Evolutionary conservation across 352 stramenopile genomes (phyloP).

Genomic region (Globisporangium sylvaticum): DNA sequence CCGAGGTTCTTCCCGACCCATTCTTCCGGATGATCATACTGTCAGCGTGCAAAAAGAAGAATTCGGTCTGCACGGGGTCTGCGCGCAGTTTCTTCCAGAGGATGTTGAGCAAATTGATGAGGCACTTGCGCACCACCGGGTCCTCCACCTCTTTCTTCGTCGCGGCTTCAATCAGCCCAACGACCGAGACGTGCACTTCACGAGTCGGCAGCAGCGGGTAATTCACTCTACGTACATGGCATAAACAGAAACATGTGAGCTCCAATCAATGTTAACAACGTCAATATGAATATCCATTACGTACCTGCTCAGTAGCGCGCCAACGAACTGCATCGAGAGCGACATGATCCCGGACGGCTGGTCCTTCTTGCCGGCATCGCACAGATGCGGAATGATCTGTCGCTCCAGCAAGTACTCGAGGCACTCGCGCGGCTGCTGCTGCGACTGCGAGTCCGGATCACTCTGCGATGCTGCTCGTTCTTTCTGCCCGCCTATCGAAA

Average conservation of each 20-base stretch:
- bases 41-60: conserved; percentile 81
- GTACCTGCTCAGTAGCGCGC: conserved; percentile 58
- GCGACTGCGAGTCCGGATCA: conserved; percentile 17
- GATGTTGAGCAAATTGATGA: conserved; percentile 77
- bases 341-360: conserved; percentile 83
- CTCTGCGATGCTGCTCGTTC: conserved; percentile 15
- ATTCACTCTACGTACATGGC: conserved; percentile 41
- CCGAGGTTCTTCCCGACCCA: conserved; percentile 19
- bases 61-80: conserved; percentile 84
- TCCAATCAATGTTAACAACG: neutral
- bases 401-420: conserved; percentile 83
- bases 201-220: conserved; percentile 79
- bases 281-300: neutral
- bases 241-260: neutral
- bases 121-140: conserved; percentile 76
- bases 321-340: conserved; percentile 80
- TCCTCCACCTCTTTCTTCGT: conserved; percentile 81
- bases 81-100: conserved; percentile 84
- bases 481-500: conserved; percentile 37
- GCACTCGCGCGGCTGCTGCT: conserved; percentile 53
- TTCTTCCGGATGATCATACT: conserved; percentile 46
- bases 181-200: conserved; percentile 76
- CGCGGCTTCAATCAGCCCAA: conserved; percentile 74
- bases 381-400: conserved; percentile 80
- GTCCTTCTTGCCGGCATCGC: conserved; percentile 65